phyloP scores from a whole-genome alignment of 208 protist species.

The Leishmania amazonensis region DNA sequence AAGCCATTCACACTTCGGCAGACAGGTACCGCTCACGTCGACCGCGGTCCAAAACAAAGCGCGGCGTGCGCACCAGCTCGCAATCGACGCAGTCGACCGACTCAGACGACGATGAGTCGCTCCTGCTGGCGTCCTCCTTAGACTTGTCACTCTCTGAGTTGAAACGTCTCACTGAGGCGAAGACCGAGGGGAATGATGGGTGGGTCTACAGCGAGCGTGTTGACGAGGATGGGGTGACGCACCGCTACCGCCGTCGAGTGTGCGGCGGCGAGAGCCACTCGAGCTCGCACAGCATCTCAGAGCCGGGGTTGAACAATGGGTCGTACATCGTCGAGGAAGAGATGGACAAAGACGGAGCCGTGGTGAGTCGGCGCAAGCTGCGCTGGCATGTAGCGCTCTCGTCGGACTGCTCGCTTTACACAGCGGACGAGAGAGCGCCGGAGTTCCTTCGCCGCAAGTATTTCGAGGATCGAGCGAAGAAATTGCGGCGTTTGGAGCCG shows the following conservation, averaged over 20 bases:
- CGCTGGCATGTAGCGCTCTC: not conserved
- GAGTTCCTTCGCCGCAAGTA: constrained; percentile 22
- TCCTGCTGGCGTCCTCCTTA: constrained; percentile 3
- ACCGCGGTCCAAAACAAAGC: not conserved
- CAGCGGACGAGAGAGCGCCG: constrained; percentile 5
- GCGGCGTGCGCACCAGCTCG: not conserved
- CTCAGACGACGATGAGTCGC: constrained; percentile 1
- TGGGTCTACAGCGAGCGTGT: constrained; percentile 45
- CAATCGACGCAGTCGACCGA: not conserved
- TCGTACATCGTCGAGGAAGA: constrained; percentile 60
- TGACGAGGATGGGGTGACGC: constrained; percentile 33
- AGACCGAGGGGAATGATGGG: constrained; percentile 2
- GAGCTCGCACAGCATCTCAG: not conserved
- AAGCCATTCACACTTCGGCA: not conserved
- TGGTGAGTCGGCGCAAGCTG: constrained; percentile 38
- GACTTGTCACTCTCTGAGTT: constrained; percentile 21
- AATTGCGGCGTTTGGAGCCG: constrained; percentile 38
- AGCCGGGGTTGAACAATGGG: not conserved
- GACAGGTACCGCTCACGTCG: not conserved
- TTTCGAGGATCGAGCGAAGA: constrained; percentile 34
- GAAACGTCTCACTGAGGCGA: constrained; percentile 21
- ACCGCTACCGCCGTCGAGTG: constrained; percentile 27
- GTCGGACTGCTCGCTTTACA: constrained; percentile 32
- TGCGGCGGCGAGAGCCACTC: not conserved
- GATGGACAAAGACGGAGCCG: constrained; percentile 38